Evolutionary conservation across 192 early-diverging fungal genomes (phyloP).

Genomic region (Fimicolochytrium jonesii): DNA sequence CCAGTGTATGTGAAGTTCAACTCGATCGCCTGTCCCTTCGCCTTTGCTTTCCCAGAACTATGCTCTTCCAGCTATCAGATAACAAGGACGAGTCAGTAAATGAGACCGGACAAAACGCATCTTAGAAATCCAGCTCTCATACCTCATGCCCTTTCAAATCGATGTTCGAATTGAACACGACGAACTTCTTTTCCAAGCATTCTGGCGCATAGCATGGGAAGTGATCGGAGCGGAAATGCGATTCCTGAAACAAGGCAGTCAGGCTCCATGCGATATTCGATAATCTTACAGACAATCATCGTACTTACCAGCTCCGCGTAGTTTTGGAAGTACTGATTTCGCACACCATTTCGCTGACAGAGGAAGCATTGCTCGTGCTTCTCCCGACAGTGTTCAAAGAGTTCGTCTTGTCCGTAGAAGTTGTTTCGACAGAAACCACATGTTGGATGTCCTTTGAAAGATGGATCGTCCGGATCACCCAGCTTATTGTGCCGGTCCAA

Average conservation of each 20-base stretch:
- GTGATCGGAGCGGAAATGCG: conserved; percentile 81
- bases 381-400: conserved; percentile 91
- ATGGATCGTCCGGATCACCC: conserved; percentile 56
- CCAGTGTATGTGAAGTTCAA: conserved; percentile 41
- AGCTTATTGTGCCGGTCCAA: conserved; percentile 71
- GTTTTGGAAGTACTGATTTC: conserved; percentile 84
- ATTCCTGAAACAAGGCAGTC: conserved; percentile 32
- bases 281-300: too few species aligned
- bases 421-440: conserved; percentile 81
- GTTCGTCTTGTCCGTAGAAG: conserved; percentile 89
- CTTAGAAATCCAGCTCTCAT: conserved; percentile 13
- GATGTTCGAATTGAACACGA: conserved; percentile 88
- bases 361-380: conserved; percentile 94
- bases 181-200: conserved; percentile 92
- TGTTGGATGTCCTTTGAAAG: conserved; percentile 76
- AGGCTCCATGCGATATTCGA: background rate
- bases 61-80: too few species aligned
- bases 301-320: conserved; percentile 74
- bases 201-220: conserved; percentile 71
- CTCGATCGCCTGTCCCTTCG: conserved; percentile 36
- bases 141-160: conserved; percentile 90
- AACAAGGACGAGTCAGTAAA: too few species aligned
- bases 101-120: conserved; percentile 9
- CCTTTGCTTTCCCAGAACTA: conserved; percentile 10
- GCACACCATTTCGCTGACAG: conserved; percentile 67